Base-by-base conservation (phyloP, 441 rosid genomes). In the Manihot esculenta region DNA sequence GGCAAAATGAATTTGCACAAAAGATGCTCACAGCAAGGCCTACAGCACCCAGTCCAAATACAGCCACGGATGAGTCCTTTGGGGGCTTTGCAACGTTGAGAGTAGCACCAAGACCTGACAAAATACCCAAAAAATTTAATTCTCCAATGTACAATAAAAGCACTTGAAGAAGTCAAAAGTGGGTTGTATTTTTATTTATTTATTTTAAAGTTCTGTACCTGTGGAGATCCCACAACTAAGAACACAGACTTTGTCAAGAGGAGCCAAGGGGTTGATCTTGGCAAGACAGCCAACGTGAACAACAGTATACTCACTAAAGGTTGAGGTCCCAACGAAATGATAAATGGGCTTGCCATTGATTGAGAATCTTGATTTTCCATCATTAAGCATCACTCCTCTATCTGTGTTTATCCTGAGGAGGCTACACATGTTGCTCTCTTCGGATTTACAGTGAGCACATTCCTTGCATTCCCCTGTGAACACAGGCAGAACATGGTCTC, bases 391-490 rank as follows among this genome's bases (percentile, higher is more conserved):
- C 55, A 74, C 82, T 0, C 85, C 84, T 7, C 87, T 30, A 35
- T 83, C 87, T 1, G 87, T 85, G 69, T 85, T 83, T 62, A 85
- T 85, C 77, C 89, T 76, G 1, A 85, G 74, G 35, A 83, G 84
- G 48, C 78, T 78, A 54, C 85, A 83, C 87, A 81, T 81, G 74
- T 85, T 87, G 69, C 89, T 84, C 69, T 87, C 91, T 59, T 84
- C 85, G 0, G 85, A 84, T 66, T 76, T 79, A 71, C 89, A 85
- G 69, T 87, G 88, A 0, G 63, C 42, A 71, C 91, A 87, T 9
- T 83, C 84, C 62, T 66, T 70, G 75, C 91, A 83, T 48, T 87
- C 91, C 24, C 89, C 89, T 0, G 89, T 87, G 79, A 87, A 87
- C 2, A 87, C 84, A 7, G 91, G 89, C 15, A 85, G 87, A 15